A percentile compares a stretch with the other conserved stretches of the same genome.
These are phyloP conservation scores for Chaetothyriales sp. DNA, from an alignment of 2,329 filamentous ascomycete species.

Conservation along the genomic window DNA sequence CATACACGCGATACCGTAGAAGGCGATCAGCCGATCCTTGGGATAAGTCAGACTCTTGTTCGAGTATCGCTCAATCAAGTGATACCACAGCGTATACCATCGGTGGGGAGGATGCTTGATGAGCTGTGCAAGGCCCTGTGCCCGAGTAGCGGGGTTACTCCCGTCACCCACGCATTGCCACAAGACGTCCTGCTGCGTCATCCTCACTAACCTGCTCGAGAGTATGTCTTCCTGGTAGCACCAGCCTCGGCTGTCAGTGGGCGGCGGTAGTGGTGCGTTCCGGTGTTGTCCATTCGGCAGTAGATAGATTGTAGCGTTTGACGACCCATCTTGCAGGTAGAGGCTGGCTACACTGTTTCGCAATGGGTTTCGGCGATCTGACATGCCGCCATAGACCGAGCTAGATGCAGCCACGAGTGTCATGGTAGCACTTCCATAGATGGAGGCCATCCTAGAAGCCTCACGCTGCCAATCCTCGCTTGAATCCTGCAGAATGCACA, in stretches of 20 bases:
- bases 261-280: too few species aligned
- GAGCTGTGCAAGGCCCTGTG: not conserved
- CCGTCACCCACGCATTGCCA: not conserved
- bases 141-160: too few species aligned
- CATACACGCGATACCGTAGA: not conserved
- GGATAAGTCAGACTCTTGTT: not conserved
- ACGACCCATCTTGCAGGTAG: not conserved
- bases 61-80: not conserved
- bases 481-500: conserved; percentile 19
- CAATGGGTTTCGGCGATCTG: not conserved
- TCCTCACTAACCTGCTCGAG: not conserved
- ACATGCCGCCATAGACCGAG: not conserved
- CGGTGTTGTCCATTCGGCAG: not conserved
- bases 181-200: not conserved
- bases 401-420: not conserved
- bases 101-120: not conserved
- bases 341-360: not conserved
- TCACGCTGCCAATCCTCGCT: not conserved
- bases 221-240: not conserved
- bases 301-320: not conserved
- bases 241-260: not conserved
- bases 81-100: not conserved
- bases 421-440: not conserved
- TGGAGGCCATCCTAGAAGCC: not conserved
- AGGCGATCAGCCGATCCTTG: not conserved